Evolutionary conservation across 352 stramenopile genomes (phyloP).

Genomic region (Saprolegnia diclina): DNA sequence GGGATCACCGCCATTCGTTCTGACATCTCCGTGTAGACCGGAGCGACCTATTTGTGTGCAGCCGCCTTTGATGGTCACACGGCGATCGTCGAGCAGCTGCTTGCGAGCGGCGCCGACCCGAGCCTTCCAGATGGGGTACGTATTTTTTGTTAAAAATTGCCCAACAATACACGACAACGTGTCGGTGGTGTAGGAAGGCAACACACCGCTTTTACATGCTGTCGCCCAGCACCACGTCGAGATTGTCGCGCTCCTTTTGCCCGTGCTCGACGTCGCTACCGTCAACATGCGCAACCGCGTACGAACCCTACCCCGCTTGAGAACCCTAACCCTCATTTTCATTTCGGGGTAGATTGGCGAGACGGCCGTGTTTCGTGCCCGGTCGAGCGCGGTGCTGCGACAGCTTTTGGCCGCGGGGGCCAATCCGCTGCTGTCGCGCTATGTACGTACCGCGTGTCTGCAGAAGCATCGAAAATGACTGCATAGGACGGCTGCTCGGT

Average conservation of each 20-base stretch:
- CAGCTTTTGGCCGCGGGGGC: background rate
- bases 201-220: constrained; percentile 7
- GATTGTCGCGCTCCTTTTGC: background rate
- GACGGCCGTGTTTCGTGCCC: background rate
- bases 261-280: background rate
- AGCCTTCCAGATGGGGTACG: background rate
- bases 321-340: too few relatives aligned
- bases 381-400: background rate
- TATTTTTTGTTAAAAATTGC: too few relatives aligned
- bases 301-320: too few relatives aligned
- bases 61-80: background rate
- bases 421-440: background rate
- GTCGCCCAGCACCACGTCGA: background rate
- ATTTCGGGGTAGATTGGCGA: background rate
- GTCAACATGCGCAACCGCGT: background rate
- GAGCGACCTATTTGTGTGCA: constrained; percentile 1
- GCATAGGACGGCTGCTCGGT: background rate
- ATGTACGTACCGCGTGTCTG: background rate
- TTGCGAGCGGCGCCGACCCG: background rate
- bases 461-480: background rate
- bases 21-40: background rate
- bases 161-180: background rate
- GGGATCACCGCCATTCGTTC: background rate
- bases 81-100: background rate
- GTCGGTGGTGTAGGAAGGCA: background rate